Evolutionary conservation across 306 rosid genomes (phyloP).

Genomic region (Cicer bijugum): DNA sequence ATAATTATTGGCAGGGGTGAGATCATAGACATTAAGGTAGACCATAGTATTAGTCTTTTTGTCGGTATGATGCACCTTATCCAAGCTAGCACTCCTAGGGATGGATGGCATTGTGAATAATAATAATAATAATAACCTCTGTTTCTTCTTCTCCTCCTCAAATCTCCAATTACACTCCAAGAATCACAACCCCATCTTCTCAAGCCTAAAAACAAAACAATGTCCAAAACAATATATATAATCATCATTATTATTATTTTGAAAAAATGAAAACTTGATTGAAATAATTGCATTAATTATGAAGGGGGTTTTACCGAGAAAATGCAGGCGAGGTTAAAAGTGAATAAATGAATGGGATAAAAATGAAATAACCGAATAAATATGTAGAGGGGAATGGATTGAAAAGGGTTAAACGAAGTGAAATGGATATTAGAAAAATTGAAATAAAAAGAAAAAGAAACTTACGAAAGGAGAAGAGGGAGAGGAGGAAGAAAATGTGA

Average conservation of each 20-base stretch:
- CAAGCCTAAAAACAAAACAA: conserved; percentile 32
- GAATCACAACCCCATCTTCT: conserved; percentile 55
- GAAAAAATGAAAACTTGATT: not conserved
- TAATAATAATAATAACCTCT: conserved; percentile 26
- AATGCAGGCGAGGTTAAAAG: conserved; percentile 7
- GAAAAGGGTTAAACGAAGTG: not conserved
- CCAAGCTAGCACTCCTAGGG: conserved; percentile 45
- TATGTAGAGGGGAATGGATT: not conserved
- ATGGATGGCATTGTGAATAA: conserved; percentile 61
- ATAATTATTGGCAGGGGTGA: conserved; percentile 84
- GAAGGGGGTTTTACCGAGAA: not conserved
- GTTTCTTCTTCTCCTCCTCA: conserved; percentile 39
- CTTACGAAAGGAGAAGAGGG: conserved; percentile 5
- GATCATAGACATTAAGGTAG: conserved; percentile 90
- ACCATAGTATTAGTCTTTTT: conserved; percentile 52
- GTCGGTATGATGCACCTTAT: conserved; percentile 47
- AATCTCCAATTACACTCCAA: conserved; percentile 35
- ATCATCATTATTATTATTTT: not conserved
- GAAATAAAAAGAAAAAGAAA: not conserved
- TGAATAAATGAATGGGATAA: not conserved
- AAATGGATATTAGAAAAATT: not conserved
- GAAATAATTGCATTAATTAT: conserved; percentile 9
- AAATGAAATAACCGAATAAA: not conserved
- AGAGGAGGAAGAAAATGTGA: not conserved
- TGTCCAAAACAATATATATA: not conserved